Conservation (phyloP, 331 rosid genomes). For the Malus hybrid region DNA sequence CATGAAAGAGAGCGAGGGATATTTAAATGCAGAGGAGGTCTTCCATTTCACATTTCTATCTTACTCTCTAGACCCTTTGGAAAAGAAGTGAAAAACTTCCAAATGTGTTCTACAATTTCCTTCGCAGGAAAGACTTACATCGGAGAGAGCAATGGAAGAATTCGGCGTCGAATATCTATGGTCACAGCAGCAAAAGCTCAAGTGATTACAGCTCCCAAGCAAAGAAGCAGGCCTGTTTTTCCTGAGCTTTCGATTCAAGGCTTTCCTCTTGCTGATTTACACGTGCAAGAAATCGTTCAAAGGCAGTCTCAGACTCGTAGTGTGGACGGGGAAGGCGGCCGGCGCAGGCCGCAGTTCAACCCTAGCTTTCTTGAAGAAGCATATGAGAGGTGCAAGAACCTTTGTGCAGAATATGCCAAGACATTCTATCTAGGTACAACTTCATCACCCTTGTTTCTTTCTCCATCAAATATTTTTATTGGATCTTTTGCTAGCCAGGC, state of each 20-base stretch:
- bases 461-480: not conserved
- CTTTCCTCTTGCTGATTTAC: constrained; percentile 48
- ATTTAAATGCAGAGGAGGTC: not conserved
- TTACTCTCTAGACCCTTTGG: not conserved
- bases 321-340: not conserved
- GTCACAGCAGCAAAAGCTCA: constrained; percentile 33
- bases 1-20: not conserved
- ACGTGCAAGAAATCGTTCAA: constrained; percentile 50
- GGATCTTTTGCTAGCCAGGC: not conserved
- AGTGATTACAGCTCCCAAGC: constrained; percentile 38
- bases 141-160: constrained; percentile 16
- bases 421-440: constrained; percentile 69
- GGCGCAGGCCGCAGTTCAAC: constrained; percentile 20
- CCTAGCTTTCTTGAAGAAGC: constrained; percentile 58
- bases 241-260: constrained; percentile 43
- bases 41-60: not conserved
- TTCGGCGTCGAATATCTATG: constrained; percentile 11
- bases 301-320: constrained; percentile 39
- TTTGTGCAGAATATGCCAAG: constrained; percentile 85
- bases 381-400: constrained; percentile 62
- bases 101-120: constrained; percentile 46
- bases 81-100: not conserved
- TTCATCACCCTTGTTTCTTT: not conserved
- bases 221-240: constrained; percentile 7
- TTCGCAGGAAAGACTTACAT: constrained; percentile 28